Percentiles rank a stretch among this genome's conserved stretches.
phyloP scores from a whole-genome alignment of 2,329 filamentous ascomycete genomes.

The Fusarium sp. region DNA sequence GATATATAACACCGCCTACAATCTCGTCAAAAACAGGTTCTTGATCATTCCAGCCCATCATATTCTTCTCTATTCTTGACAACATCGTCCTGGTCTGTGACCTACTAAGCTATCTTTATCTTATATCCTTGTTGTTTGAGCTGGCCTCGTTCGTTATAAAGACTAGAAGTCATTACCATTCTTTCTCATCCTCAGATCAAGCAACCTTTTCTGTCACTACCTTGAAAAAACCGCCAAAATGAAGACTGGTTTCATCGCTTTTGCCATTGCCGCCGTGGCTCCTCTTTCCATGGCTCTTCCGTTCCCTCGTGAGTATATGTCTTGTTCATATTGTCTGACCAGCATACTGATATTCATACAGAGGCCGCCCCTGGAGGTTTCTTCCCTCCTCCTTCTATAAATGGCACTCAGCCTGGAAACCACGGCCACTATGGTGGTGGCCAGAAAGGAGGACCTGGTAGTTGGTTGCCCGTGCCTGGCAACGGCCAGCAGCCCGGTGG shows the following conservation, averaged over 20 bases:
- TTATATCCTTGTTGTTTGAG: conserved; percentile 25
- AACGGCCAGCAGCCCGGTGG: not conserved
- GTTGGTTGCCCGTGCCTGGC: conserved; percentile 17
- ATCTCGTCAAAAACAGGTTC: conserved; percentile 16
- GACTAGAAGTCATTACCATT: conserved; percentile 1
- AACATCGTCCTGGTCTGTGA: conserved; percentile 31
- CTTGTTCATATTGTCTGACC: not conserved
- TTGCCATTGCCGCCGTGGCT: conserved; percentile 32
- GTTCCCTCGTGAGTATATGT: conserved; percentile 20
- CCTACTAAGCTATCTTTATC: conserved; percentile 1
- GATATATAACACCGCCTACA: conserved; percentile 21
- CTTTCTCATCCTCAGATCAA: conserved; percentile 4
- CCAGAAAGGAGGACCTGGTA: not conserved
- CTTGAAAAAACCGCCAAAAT: conserved; percentile 24
- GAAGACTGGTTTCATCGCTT: conserved; percentile 38
- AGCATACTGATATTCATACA: conserved; percentile 3
- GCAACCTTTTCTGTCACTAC: conserved; percentile 7
- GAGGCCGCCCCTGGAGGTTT: conserved; percentile 7
- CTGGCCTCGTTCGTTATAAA: conserved; percentile 26
- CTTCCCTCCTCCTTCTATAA: conserved; percentile 1
- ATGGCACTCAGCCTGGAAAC: conserved; percentile 19
- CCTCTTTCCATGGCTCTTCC: conserved; percentile 32
- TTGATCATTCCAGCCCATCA: not conserved
- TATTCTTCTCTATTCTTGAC: conserved; percentile 19
- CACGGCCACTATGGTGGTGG: not conserved